Evolutionary conservation across 768 basidiomycete genomes (phyloP).

Genomic region (Cyathus striatus): DNA sequence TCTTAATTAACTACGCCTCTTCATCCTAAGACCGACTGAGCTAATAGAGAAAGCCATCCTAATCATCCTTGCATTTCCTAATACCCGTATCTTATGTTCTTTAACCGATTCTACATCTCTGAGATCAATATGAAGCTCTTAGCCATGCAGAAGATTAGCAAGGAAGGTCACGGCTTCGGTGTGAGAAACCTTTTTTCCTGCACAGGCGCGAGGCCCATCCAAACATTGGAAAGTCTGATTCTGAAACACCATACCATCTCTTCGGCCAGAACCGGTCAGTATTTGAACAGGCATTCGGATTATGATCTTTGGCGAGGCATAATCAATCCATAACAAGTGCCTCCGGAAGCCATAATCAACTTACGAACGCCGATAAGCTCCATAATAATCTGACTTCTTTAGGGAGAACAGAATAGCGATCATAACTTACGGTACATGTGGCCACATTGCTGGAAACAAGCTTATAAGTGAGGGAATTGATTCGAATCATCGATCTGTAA

Average conservation of each 20-base stretch:
- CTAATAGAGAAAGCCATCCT: not conserved
- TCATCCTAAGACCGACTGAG: conserved; percentile 4
- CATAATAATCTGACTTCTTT: not conserved
- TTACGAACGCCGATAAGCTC: not conserved
- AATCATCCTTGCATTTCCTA: too few relatives aligned
- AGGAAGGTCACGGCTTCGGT: too few relatives aligned
- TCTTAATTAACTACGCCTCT: too few relatives aligned
- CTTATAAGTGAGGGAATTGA: not conserved
- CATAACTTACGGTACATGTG: not conserved
- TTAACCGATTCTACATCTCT: not conserved
- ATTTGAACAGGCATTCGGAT: not conserved
- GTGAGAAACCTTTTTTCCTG: not conserved
- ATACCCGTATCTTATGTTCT: not conserved
- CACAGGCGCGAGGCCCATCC: not conserved
- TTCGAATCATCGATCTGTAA: not conserved
- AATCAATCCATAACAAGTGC: not conserved
- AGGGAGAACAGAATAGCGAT: not conserved
- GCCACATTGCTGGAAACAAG: not conserved
- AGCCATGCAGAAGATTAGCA: not conserved
- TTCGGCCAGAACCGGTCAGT: not conserved
- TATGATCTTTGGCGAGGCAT: not conserved
- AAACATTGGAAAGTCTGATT: not conserved
- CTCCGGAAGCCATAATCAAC: not conserved
- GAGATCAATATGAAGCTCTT: not conserved
- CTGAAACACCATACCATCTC: not conserved